phyloP scores from a whole-genome alignment of 352 stramenopile genomes.

The Pythium scleroteichum region DNA sequence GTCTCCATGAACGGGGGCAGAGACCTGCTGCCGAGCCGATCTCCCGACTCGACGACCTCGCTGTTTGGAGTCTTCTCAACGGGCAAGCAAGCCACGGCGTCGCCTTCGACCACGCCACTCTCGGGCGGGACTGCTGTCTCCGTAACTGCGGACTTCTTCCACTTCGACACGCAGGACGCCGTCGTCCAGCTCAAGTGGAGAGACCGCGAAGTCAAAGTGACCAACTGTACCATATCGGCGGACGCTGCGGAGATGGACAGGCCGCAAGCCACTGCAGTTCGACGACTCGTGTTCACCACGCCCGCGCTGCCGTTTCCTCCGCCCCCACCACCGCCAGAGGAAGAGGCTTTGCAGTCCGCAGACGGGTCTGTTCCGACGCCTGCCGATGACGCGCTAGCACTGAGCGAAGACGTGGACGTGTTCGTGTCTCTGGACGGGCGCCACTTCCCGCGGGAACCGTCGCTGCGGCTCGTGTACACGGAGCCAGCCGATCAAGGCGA shows the following conservation, averaged over 20 bases:
- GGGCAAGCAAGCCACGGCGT: slow-evolving; percentile 38
- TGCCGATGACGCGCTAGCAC: slow-evolving; percentile 7
- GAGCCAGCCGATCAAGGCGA: no score
- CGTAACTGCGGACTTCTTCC: slow-evolving; percentile 49
- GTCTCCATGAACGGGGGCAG: slow-evolving; percentile 54
- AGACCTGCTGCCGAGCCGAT: slow-evolving; percentile 8
- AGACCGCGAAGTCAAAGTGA: slow-evolving; percentile 35
- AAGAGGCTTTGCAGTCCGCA: not conserved
- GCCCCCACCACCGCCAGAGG: not conserved
- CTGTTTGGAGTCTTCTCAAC: slow-evolving; percentile 35
- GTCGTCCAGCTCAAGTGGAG: slow-evolving; percentile 48
- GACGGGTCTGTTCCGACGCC: not conserved
- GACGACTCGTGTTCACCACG: slow-evolving; percentile 48
- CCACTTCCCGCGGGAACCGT: slow-evolving; percentile 42
- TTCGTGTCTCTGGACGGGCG: slow-evolving; percentile 53
- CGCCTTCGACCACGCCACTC: slow-evolving; percentile 39
- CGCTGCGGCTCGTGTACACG: slow-evolving; percentile 34
- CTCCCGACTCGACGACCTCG: not conserved
- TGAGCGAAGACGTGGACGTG: slow-evolving; percentile 45
- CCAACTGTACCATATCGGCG: slow-evolving; percentile 28
- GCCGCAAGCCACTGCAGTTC: slow-evolving; percentile 9
- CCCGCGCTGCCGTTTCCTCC: slow-evolving; percentile 39
- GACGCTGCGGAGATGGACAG: not conserved
- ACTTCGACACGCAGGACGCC: slow-evolving; percentile 60
- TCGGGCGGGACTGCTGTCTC: slow-evolving; percentile 51